Base-by-base conservation (phyloP, 257 asterid species). In the Agastache rugosa region DNA sequence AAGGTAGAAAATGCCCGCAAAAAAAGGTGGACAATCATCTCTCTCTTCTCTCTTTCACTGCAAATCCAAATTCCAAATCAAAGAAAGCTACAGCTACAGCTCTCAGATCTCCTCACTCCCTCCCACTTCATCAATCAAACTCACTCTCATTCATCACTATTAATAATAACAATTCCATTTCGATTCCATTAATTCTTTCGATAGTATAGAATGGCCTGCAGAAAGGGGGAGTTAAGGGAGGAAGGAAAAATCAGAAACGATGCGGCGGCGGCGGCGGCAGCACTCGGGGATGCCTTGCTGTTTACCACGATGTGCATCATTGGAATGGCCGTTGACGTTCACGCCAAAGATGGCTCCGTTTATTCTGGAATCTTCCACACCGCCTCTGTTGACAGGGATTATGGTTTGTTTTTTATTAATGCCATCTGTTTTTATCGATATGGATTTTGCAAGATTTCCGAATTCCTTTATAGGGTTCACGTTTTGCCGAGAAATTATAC, bases 311-410 rank as follows among this genome's bases (percentile, higher is more conserved):
- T 93, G 86, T 87, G 89, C 79, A 84, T 93, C 71, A 74, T 90
- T 83, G 97, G 93, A 44, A 77, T 83, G 73, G 87, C 92, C 1
- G 98, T 93, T 1, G 96, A 93, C 61, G 96, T 93, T 69, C 90
- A 91, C 81, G 90, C 80, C 56, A 91, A 56, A 78, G 98, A 93
- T 63, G 98, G 97, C 78, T 86, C 93, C 34, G 74, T 91, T 73
- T 93, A 84, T 87, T 88, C 96, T 72, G 98, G 98, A 76, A 88
- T 87, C 71, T 85, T 93, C 77, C 81, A 88, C 86, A 87, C 98
- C 77, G 96, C 96, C 71, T 87, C 83, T 5, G 81, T 88, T 69
- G 90, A 89, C 54, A 78, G 81, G 81, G 89, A 83, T 74, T 93
- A 87, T 78, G 96, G 96, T 91, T 76, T 34, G 72, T 69, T 44